Base-by-base conservation (phyloP, 1,139 yeast genomes). In the Saccharomycopsis phalli region DNA sequence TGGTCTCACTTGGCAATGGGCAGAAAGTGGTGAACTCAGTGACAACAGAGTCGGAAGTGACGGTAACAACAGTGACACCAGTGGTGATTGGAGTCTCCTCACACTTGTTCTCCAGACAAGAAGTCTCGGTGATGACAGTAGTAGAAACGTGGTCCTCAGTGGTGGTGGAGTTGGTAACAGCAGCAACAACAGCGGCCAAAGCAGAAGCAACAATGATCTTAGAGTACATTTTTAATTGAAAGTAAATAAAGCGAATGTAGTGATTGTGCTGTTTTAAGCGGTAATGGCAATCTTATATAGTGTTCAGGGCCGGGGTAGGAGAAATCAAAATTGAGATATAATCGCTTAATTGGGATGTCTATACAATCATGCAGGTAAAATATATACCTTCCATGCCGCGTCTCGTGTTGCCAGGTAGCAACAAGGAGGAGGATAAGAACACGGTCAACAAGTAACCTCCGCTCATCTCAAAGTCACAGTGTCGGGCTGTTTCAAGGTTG, bases 51-150 rank as follows among this genome's bases (percentile, higher is more conserved):
- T 51, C 50, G 30, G 60, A 53, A 25, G 54, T 56, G 38, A 61
- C 57, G 47, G 61, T 53, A 30, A 50, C 51, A 27, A 51, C 49
- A 31, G 49, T 36, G 36, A 49, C 48, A 38, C 65, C 57, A 42
- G 62, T 65, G 40, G 66, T 54, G 42, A 58, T 25, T 14, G 27
- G 16, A 19, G 17, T n/a, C 13, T 21, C 37, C 23, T 37, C 28
- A 21, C 30, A 32, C 23, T 18, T 31, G 34, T 31, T 20, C 23
- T 31, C 34, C 18, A n/a, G 13, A 27, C 38, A 28, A 6, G 38
- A 18, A n/a, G 38, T 36, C 13, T 19, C 21, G 22, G 35, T 36
- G 25, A 36, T 18, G 20, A 22, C 22, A 17, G 38, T 35, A 23
- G 33, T 28, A 5, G 10, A 5, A 16, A 34, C 26, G 13, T 34